phyloP scores from a whole-genome alignment of 805 yeast genomes.

The Osmozyma mogii region DNA sequence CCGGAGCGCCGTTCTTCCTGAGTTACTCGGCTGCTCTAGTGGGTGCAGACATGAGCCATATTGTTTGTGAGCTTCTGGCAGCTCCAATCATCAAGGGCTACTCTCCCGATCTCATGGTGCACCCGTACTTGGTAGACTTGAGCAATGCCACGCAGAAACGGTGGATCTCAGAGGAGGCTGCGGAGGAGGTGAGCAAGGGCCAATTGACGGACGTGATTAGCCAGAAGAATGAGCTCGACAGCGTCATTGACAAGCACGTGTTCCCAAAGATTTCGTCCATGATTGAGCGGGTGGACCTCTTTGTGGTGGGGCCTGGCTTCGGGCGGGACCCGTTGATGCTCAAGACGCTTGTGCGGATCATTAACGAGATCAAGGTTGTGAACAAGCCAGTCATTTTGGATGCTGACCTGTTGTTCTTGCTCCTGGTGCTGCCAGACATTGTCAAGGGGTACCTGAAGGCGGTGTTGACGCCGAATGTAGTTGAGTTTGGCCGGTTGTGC shows the following conservation, averaged over 20 bases:
- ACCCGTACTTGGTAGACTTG: constrained; percentile 69
- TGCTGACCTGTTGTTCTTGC: constrained; percentile 77
- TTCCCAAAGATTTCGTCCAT: constrained; percentile 49
- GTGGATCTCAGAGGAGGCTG: constrained; percentile 14
- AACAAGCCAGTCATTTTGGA: constrained; percentile 73
- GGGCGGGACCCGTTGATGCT: constrained; percentile 76
- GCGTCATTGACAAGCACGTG: constrained; percentile 35
- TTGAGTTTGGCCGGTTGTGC: constrained; percentile 68
- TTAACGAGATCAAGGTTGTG: constrained; percentile 47
- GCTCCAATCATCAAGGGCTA: constrained; percentile 77
- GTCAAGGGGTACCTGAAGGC: constrained; percentile 51
- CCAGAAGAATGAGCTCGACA: constrained; percentile 16
- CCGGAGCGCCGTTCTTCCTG: constrained; percentile 94
- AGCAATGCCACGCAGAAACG: constrained; percentile 19
- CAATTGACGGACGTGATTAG: constrained; percentile 19
- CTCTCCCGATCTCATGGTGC: constrained; percentile 93
- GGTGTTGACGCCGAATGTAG: constrained; percentile 81
- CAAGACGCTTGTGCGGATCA: constrained; percentile 46
- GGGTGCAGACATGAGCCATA: constrained; percentile 86
- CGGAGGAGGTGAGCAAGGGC: constrained; percentile 9
- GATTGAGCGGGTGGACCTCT: constrained; percentile 61
- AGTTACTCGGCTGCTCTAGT: constrained; percentile 76
- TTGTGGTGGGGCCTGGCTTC: constrained; percentile 89
- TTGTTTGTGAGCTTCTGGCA: constrained; percentile 77
- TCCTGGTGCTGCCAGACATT: constrained; percentile 50